Evolutionary conservation across 441 rosid species (phyloP), one percentile per base, ranked within the genome.

Genomic region (Melastoma candidum): DNA sequence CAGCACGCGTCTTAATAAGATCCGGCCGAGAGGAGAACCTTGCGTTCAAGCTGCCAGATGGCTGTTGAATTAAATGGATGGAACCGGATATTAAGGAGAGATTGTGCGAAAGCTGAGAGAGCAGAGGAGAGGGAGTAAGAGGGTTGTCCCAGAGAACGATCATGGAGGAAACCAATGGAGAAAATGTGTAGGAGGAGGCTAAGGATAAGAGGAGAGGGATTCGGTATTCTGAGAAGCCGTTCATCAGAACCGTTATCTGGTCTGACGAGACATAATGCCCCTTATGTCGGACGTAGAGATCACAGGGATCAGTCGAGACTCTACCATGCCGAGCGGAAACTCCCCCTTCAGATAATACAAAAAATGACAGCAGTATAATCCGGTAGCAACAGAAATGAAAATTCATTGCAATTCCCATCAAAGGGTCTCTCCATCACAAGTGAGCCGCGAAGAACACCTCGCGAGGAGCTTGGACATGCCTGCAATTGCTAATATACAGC

Each of bases 91-190:
- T 84, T 46, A 75, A 73, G 22, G 96, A 78, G 49, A 92, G 77
- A 26, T 87, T 88, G 47, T 47, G 74, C 39, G 83, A 73, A 26
- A 92, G 57, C 6, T 68, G 59, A 56, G 77, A 64, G 46, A 92
- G 80, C 6, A 78, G 49, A 53, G 43, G 70, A 26, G 51, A 46
- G 0, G 81, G 60, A 45, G 98, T 87, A 66, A 66, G 63, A 11
- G 87, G 87, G 76, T 87, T 87, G 10, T 96, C 98, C 98, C 96
- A 87, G 7, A 87, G 81, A 58, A 92, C 71, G 13, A 77, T 62
- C 52, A 88, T 87, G 4, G 83, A 70, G 13, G 84, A 77, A 0
- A 92, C 95, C 12, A 74, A 36, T 0, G 89, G 71, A 4, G 86
- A 82, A 12, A 79, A 77, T 0, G 94, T 66, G 65, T 87, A 88